Evolutionary conservation across 2,329 filamentous ascomycete genomes (phyloP).

Genomic region (Laburnicola sp.): DNA sequence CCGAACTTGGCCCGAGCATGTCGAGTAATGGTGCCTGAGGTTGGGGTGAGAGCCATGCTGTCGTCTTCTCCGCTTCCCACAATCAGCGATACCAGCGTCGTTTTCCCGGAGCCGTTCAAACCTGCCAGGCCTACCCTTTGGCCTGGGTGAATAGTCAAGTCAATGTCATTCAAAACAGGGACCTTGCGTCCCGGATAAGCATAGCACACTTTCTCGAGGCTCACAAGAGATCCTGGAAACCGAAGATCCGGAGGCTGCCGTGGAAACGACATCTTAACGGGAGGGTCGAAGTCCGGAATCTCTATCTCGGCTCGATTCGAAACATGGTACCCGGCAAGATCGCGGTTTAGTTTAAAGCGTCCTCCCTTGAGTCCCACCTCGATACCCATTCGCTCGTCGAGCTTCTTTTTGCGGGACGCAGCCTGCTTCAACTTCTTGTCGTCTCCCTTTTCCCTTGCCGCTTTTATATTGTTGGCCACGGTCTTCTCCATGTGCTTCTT

Average conservation of each 20-base stretch:
- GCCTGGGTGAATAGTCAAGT: slow-evolving; percentile 70
- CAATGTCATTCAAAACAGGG: slow-evolving; percentile 63
- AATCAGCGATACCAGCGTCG: slow-evolving; percentile 73
- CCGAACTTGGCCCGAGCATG: slow-evolving; percentile 72
- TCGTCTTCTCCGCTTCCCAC: slow-evolving; percentile 52
- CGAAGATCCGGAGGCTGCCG: slow-evolving; percentile 69
- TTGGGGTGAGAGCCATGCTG: slow-evolving; percentile 52
- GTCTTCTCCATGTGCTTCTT: slow-evolving; percentile 78
- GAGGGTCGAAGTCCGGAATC: slow-evolving; percentile 61
- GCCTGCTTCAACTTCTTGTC: slow-evolving; percentile 86
- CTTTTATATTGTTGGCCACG: slow-evolving; percentile 72
- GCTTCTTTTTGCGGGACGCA: slow-evolving; percentile 79
- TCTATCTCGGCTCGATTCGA: slow-evolving; percentile 69
- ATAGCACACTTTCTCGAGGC: slow-evolving; percentile 70
- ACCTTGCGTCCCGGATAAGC: slow-evolving; percentile 58
- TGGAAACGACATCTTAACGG: slow-evolving; percentile 61
- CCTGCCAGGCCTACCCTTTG: slow-evolving; percentile 76
- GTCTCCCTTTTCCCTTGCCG: slow-evolving; percentile 76
- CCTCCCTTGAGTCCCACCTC: slow-evolving; percentile 72
- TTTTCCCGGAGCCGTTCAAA: slow-evolving; percentile 81
- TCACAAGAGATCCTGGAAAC: slow-evolving; percentile 74
- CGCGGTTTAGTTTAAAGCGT: slow-evolving; percentile 79
- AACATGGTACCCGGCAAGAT: slow-evolving; percentile 58
- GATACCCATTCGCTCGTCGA: slow-evolving; percentile 79
- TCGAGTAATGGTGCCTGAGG: slow-evolving; percentile 62